phyloP scores from a whole-genome alignment of 2,329 filamentous ascomycete genomes.

The Colletotrichum trifolii region DNA sequence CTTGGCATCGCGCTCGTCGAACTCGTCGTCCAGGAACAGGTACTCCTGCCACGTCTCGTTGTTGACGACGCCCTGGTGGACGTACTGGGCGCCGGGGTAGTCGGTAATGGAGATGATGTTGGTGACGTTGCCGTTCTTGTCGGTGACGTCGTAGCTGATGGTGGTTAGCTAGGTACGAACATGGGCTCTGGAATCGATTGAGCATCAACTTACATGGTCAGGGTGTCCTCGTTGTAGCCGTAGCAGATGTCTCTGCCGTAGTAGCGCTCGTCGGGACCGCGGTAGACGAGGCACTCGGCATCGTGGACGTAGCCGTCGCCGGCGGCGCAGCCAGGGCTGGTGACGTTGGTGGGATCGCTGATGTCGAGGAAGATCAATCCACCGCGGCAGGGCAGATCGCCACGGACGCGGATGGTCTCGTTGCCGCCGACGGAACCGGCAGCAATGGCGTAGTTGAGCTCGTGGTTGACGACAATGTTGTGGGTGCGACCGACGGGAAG shows the following conservation, averaged over 20 bases:
- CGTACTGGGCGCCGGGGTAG: conserved; percentile 67
- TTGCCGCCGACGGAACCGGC: conserved; percentile 53
- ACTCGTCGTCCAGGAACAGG: conserved; percentile 64
- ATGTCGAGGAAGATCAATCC: conserved; percentile 69
- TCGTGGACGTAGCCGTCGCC: conserved; percentile 71
- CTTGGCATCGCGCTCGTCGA: conserved; percentile 57
- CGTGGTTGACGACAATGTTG: conserved; percentile 62
- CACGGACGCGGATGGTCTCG: conserved; percentile 55
- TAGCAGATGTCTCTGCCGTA: conserved; percentile 65
- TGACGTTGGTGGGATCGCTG: conserved; percentile 63
- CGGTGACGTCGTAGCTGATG: conserved; percentile 57
- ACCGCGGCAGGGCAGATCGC: too few relatives aligned
- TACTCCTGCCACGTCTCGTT: conserved; percentile 56
- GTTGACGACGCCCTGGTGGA: conserved; percentile 68
- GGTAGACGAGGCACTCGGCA: conserved; percentile 67
- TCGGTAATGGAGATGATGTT: conserved; percentile 63
- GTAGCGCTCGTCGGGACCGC: conserved; percentile 61
- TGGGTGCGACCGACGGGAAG: conserved; percentile 48
- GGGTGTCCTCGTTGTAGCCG: conserved; percentile 63
- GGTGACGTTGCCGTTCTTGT: conserved; percentile 54
- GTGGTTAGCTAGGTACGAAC: too few relatives aligned
- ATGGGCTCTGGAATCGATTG: too few relatives aligned
- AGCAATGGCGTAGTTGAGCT: conserved; percentile 59
- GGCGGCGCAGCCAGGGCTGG: conserved; percentile 62
- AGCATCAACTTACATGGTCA: conserved; percentile 51